These are phyloP conservation scores for Jacaranda mimosifolia DNA, from an alignment of 257 asterid species.

Conservation along the genomic window DNA sequence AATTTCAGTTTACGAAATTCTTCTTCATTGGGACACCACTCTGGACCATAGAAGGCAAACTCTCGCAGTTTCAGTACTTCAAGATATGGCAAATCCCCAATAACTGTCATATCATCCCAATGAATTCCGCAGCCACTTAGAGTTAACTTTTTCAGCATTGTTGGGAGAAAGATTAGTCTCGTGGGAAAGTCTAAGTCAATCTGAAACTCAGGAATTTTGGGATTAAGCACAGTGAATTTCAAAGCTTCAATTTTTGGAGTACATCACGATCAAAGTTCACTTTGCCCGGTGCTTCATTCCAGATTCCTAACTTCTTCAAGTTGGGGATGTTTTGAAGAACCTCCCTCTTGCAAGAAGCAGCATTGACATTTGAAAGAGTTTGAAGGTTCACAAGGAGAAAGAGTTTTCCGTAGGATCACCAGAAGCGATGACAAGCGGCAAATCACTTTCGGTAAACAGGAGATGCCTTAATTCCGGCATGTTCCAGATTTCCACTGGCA, in stretches of 20 bases:
- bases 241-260: slow-evolving; percentile 7
- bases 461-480: slow-evolving; percentile 38
- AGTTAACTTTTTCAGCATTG: slow-evolving; percentile 27
- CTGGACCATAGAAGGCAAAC: slow-evolving; percentile 33
- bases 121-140: slow-evolving; percentile 38
- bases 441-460: neutral
- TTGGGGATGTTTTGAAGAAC: slow-evolving; percentile 23
- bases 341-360: neutral
- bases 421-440: slow-evolving; percentile 25
- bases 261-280: neutral
- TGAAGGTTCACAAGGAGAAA: slow-evolving; percentile 25
- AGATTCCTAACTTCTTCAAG: slow-evolving; percentile 5
- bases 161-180: slow-evolving; percentile 20
- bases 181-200: neutral
- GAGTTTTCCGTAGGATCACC: neutral
- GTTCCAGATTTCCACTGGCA: slow-evolving; percentile 33
- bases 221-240: neutral
- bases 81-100: slow-evolving; percentile 32
- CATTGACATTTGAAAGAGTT: neutral
- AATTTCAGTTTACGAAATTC: slow-evolving; percentile 30
- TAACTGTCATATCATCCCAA: slow-evolving; percentile 38
- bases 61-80: slow-evolving; percentile 40
- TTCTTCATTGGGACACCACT: slow-evolving; percentile 20
- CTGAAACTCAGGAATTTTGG: neutral
- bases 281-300: neutral